Base-by-base conservation (phyloP, 2,329 filamentous ascomycete species). In the Pezicula neosporulosa region DNA sequence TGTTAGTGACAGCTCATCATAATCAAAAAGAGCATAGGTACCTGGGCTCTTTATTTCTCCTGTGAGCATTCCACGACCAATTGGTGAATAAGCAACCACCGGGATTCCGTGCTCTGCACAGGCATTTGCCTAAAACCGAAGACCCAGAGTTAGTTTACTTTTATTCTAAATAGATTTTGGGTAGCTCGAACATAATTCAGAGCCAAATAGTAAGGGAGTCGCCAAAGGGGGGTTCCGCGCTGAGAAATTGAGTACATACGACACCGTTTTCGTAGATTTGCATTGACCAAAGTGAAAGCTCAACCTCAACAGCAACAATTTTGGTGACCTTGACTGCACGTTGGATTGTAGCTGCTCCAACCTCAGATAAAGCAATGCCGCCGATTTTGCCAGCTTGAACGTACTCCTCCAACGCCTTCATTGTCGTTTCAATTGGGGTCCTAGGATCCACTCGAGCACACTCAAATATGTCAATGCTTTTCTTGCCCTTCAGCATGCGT, bases 31-130 rank as follows among this genome's bases (percentile, higher is more conserved):
- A 2, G 30, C 30, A 33, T 33, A 4, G 7, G 24, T 24, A 33
- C 30, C 30, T 5, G 30, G 30, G 30, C 30, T 33, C 7, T 33
- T 33, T 60, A 81, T 71, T 55, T 76, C 64, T 1, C 80, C 79
- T 0, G 78, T 78, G 51, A 85, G 66, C 69, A 85, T 77, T 0
- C 81, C 81, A 24, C 80, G 72, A 4, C 87, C 84, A 0, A 91
- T 73, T 1, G 89, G 88, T 42, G 85, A 86, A 69, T 90, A 92
- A 61, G 85, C 86, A 35, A 90, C 69, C 44, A 92, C 71, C 0
- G 86, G 84, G 53, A 93, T 90, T 44, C 75, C 71, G 43, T 87
- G 68, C 63, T 92, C 77, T 0, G 72, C 76, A 61, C 82, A 86
- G 0, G 80, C 75, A 7, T 63, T 60, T 2, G 68, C 67, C 27